A percentile compares a stretch with the other conserved stretches of the same genome.
phyloP scores from a whole-genome alignment of 1,284 basidiomycete genomes.

The Trichosporon ovoides region DNA sequence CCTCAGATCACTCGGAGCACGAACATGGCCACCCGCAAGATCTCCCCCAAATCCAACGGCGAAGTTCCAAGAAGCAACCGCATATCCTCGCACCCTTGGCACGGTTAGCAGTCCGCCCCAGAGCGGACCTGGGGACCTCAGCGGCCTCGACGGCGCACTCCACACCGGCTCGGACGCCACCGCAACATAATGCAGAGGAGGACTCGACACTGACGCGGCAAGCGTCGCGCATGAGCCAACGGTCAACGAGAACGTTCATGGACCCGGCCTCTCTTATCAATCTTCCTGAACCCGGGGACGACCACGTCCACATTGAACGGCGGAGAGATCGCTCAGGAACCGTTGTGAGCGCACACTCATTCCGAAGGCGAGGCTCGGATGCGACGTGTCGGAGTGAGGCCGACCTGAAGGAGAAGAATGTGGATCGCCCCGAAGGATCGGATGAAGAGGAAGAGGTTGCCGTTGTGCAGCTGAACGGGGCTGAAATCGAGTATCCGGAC shows the following conservation, averaged over 20 bases:
- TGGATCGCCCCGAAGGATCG: conserved; percentile 1
- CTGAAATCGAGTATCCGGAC: conserved; percentile 25
- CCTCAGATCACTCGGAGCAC: not conserved
- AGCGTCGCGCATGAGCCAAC: conserved; percentile 16
- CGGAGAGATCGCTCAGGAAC: conserved; percentile 14
- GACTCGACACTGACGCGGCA: conserved; percentile 13
- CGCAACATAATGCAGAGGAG: not conserved
- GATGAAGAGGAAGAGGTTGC: conserved; percentile 21
- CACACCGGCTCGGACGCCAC: not conserved
- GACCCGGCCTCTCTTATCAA: conserved; percentile 16
- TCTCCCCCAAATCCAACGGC: not conserved
- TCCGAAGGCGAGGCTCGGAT: not conserved
- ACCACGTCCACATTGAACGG: conserved; percentile 11
- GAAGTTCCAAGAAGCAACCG: not conserved
- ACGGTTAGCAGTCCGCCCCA: not conserved
- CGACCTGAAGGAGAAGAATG: conserved; percentile 4
- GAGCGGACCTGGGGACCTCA: not conserved
- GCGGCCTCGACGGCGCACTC: not conserved
- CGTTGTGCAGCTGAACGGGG: conserved; percentile 18
- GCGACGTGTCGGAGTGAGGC: not conserved
- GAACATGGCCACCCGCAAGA: not conserved
- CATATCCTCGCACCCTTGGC: not conserved
- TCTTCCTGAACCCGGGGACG: conserved; percentile 14
- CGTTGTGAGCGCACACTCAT: not conserved
- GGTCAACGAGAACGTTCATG: conserved; percentile 18